Evolutionary conservation across 2,329 filamentous ascomycete species (phyloP).

Genomic region (Talaromyces pinophilus): DNA sequence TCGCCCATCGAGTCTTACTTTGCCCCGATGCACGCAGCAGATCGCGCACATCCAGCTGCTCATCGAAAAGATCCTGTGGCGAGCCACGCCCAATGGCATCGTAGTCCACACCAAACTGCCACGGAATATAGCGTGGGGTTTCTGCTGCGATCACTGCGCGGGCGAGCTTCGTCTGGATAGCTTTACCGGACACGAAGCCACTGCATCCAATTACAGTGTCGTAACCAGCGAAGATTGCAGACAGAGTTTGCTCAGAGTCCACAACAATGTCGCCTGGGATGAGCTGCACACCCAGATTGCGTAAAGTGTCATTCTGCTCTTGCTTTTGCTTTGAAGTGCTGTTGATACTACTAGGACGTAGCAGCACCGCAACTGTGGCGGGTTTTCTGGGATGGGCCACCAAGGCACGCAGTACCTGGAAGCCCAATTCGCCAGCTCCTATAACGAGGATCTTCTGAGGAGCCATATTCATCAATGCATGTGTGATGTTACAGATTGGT

Average conservation of each 20-base stretch:
- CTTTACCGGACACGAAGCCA: slow-evolving; percentile 59
- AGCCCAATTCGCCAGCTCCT: slow-evolving; percentile 16
- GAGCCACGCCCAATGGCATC: slow-evolving; percentile 62
- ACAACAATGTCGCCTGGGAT: slow-evolving; percentile 6
- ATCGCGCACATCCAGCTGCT: slow-evolving; percentile 62
- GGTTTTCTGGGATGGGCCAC: background rate
- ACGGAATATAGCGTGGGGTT: slow-evolving; percentile 62
- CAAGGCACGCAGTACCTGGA: slow-evolving; percentile 6
- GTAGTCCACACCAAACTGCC: slow-evolving; percentile 75
- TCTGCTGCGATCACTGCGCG: slow-evolving; percentile 56
- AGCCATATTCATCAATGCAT: background rate
- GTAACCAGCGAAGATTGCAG: background rate
- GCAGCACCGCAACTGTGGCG: slow-evolving; percentile 5
- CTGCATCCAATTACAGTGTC: slow-evolving; percentile 58
- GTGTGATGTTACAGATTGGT: background rate
- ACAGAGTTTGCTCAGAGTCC: slow-evolving; percentile 5
- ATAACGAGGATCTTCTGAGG: slow-evolving; percentile 13
- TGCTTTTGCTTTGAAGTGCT: background rate
- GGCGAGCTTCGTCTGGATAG: slow-evolving; percentile 60
- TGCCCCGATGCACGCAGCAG: slow-evolving; percentile 51
- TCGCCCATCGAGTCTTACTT: slow-evolving; percentile 56
- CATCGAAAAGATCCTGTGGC: slow-evolving; percentile 66
- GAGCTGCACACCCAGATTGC: slow-evolving; percentile 2
- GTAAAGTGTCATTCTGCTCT: background rate
- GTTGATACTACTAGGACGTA: slow-evolving; percentile 5